phyloP scores from a whole-genome alignment of 129 eudicot species.

The Kitagawia praeruptora region DNA sequence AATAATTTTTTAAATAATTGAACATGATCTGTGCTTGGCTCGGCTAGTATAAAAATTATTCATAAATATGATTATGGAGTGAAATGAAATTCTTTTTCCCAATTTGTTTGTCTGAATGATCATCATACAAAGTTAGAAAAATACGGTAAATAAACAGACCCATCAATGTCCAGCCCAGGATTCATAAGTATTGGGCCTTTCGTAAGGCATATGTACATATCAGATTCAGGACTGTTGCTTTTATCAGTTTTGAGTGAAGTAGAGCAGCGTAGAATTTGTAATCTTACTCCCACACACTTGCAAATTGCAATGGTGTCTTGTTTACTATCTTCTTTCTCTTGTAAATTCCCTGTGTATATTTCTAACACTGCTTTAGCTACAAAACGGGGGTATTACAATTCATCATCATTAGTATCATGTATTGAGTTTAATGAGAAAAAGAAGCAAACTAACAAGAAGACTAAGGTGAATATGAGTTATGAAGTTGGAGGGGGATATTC shows the following conservation, averaged over 20 bases:
- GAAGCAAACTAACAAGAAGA: conserved; percentile 12
- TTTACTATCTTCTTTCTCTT: not conserved
- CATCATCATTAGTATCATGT: not conserved
- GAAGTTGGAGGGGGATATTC: conserved; percentile 60
- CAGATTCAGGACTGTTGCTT: not conserved
- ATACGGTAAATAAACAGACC: not conserved
- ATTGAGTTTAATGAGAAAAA: conserved; percentile 3
- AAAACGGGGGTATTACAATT: not conserved
- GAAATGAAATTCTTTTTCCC: too few relatives aligned
- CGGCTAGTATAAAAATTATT: too few relatives aligned
- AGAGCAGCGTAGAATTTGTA: not conserved
- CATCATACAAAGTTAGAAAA: too few relatives aligned
- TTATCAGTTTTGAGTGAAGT: too few relatives aligned
- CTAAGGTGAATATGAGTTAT: conserved; percentile 14
- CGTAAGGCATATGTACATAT: too few relatives aligned
- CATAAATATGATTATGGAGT: too few relatives aligned
- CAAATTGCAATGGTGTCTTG: conserved; percentile 1
- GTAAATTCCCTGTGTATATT: conserved; percentile 4
- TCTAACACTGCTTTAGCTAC: conserved; percentile 5
- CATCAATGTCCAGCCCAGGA: not conserved
- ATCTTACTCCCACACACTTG: not conserved
- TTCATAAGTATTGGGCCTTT: not conserved
- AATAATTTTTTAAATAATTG: too few relatives aligned
- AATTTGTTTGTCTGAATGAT: too few relatives aligned
- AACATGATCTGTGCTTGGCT: too few relatives aligned